Conservation (phyloP, 176 grass and related monocot genomes). For the Phoenix roebelenii region DNA sequence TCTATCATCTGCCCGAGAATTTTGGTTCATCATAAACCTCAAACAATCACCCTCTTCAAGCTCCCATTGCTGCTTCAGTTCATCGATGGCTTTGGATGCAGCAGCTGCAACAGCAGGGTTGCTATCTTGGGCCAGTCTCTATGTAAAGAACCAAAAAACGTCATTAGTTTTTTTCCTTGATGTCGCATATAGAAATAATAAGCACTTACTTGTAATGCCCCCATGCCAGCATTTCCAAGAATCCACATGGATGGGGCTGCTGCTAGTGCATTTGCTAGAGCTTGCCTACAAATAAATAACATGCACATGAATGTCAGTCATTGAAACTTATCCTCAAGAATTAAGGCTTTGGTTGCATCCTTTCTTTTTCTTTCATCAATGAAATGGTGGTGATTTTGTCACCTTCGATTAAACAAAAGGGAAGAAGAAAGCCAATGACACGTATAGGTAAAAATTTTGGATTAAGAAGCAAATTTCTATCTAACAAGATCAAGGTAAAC, state of each 20-base stretch:
- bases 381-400: too few relatives aligned
- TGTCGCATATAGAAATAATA: too few relatives aligned
- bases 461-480: too few relatives aligned
- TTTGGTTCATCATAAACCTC: slow-evolving; percentile 68
- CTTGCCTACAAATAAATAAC: slow-evolving; percentile 58
- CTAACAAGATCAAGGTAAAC: too few relatives aligned
- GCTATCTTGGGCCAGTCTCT: slow-evolving; percentile 85
- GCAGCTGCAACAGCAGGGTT: slow-evolving; percentile 64
- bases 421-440: too few relatives aligned
- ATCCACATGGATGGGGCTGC: slow-evolving; percentile 96
- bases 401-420: too few relatives aligned
- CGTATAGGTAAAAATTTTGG: too few relatives aligned
- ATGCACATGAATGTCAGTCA: too few relatives aligned
- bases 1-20: slow-evolving; percentile 13
- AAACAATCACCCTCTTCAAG: slow-evolving; percentile 92
- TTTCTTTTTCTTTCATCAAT: too few relatives aligned
- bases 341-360: too few relatives aligned
- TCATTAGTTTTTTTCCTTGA: background rate
- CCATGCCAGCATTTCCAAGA: slow-evolving; percentile 95
- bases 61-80: slow-evolving; percentile 86
- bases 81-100: slow-evolving; percentile 72
- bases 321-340: too few relatives aligned
- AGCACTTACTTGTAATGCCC: slow-evolving; percentile 64
- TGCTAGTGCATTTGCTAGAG: slow-evolving; percentile 88
- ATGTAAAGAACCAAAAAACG: slow-evolving; percentile 18